Percentiles rank a stretch among this genome's conserved stretches.
Conservation (phyloP, 257 asterid genomes). For the Nicotiana otophora region DNA sequence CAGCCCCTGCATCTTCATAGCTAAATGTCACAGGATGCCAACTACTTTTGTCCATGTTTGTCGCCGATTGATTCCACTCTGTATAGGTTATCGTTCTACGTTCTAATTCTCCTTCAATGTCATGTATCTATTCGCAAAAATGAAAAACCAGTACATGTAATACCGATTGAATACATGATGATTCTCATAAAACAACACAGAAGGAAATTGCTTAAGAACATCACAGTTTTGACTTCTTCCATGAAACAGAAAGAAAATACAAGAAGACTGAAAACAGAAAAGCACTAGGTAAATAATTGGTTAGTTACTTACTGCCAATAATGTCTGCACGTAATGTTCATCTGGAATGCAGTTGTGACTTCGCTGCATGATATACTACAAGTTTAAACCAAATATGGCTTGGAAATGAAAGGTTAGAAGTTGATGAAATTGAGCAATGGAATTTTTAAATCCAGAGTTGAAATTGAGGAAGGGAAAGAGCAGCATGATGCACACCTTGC, state of each 20-base stretch:
- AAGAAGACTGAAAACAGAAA: background rate
- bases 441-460: background rate
- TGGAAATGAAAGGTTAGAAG: background rate
- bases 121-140: conserved; percentile 45
- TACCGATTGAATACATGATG: background rate
- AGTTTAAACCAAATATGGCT: conserved; percentile 10
- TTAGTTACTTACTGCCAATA: conserved; percentile 62
- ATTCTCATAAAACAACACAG: background rate
- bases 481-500: conserved; percentile 50
- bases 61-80: conserved; percentile 58
- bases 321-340: conserved; percentile 89
- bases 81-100: conserved; percentile 83
- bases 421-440: background rate
- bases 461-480: background rate
- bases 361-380: conserved; percentile 51
- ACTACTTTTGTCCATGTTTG: conserved; percentile 44
- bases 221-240: background rate
- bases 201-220: background rate
- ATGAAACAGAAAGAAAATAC: background rate
- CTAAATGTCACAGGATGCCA: conserved; percentile 86
- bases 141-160: background rate
- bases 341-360: conserved; percentile 95
- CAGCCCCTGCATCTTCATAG: conserved; percentile 59
- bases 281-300: background rate
- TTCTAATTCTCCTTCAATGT: conserved; percentile 72